Evolutionary conservation across 2,329 filamentous ascomycete species (phyloP), one percentile per base, ranked within the genome.

Genomic region (Neonectria sp.): DNA sequence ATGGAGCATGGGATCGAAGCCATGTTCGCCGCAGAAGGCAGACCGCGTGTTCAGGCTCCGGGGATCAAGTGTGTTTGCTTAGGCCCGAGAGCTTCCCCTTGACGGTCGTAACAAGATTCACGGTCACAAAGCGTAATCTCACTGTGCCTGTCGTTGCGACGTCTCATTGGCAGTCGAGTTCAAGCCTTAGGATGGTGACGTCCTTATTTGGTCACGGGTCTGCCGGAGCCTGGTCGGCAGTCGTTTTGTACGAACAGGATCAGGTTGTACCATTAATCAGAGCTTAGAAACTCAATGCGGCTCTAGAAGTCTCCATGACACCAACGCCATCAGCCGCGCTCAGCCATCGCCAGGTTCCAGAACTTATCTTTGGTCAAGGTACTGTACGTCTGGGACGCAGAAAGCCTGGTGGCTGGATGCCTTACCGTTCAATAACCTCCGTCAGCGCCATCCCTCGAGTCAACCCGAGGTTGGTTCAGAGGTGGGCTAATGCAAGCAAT

Each of bases 81-180:
- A 48, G 63, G 37, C 40, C 63, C 40, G 49, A 55, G 53, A 63
- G 56, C 53, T 48, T 55, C 52, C 73, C 67, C 71, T 65, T 72
- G 65, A 51, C 70, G 63, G 48, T 45, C 60, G 55, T 60, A 67
- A 62, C 60, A 72, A 71, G 63, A 55, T 69, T 73, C 63, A 62
- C 52, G 64, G 63, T 69, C 69, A 65, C 53, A 63, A 73, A 74
- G 58, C 55, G 61, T 70, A 71, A 59, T 65, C 73, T 63, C 53
- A 53, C 35, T 56, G 45, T 63, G 63, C 40, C 61, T 67, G 55
- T 33, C 46, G 65, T 53, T 45, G 56, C 21, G 56, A 60, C 29
- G 67, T 63, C 31, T 55, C 49, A 69, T 71, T 75, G 71, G 73
- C 49, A 56, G 48, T 40, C 48, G 21, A 53, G 55, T 29, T 49